These are phyloP conservation scores for Nitzschia sp. DNA, from an alignment of 108 stramenopile genomes.

Conservation along the genomic window DNA sequence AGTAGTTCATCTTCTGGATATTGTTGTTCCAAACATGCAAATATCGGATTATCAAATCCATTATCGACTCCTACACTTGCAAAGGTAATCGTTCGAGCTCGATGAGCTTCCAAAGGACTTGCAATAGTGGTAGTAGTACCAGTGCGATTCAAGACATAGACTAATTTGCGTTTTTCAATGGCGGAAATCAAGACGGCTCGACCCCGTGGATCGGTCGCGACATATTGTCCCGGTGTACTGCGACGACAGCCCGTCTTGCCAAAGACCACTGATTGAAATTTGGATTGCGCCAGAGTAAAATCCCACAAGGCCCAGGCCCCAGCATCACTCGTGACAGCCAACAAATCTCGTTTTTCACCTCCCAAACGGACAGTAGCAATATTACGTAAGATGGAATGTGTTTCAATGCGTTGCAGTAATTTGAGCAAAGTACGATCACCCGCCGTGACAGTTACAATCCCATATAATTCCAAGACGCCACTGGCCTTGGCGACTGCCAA, in stretches of 20 bases:
- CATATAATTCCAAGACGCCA: conserved; percentile 75
- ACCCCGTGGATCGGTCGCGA: conserved; percentile 94
- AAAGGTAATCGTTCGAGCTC: conserved; percentile 79
- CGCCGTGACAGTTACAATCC: conserved; percentile 9
- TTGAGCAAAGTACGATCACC: conserved; percentile 47
- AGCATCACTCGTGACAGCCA: conserved; percentile 90
- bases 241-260: conserved; percentile 92
- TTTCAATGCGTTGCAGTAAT: conserved; percentile 67
- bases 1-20: conserved; percentile 86
- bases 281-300: conserved; percentile 45
- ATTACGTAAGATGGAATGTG: conserved; percentile 73
- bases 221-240: conserved; percentile 95
- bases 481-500: conserved; percentile 65
- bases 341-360: conserved; percentile 87
- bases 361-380: conserved; percentile 73
- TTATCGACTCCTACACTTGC: conserved; percentile 92
- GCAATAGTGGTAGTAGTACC: conserved; percentile 75
- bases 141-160: conserved; percentile 90
- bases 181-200: conserved; percentile 88
- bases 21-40: conserved; percentile 94
- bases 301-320: conserved; percentile 87
- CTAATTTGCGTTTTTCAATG: conserved; percentile 96
- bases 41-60: conserved; percentile 97
- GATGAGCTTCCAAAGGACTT: conserved; percentile 96
- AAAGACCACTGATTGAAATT: conserved; percentile 50